These are phyloP conservation scores for Trametes cinnabarina DNA, from an alignment of 768 basidiomycete genomes.

Conservation along the genomic window DNA sequence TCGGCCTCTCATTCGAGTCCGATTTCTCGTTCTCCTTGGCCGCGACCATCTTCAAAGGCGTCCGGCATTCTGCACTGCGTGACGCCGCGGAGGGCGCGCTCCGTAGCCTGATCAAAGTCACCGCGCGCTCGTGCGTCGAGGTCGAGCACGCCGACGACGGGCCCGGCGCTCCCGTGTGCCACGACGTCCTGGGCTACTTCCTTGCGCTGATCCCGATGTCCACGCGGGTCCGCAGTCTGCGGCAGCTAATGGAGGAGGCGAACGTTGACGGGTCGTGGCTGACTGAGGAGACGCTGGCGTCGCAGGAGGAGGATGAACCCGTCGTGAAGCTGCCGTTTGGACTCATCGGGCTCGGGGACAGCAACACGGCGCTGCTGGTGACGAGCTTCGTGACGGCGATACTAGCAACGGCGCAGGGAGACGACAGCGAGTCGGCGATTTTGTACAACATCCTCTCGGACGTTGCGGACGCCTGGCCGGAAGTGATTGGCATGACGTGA, in stretches of 20 bases:
- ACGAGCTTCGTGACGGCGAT: slow-evolving; percentile 77
- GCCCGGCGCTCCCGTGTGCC: slow-evolving; percentile 43
- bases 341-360: slow-evolving; percentile 61
- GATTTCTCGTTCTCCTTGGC: slow-evolving; percentile 83
- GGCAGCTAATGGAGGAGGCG: slow-evolving; percentile 61
- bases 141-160: slow-evolving; percentile 35
- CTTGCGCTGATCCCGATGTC: slow-evolving; percentile 73
- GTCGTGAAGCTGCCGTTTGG: slow-evolving; percentile 55
- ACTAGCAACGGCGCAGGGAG: slow-evolving; percentile 70
- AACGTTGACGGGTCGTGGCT: slow-evolving; percentile 49
- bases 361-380: slow-evolving; percentile 64
- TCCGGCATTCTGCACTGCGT: slow-evolving; percentile 64
- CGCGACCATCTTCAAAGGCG: slow-evolving; percentile 81
- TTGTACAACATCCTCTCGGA: slow-evolving; percentile 76
- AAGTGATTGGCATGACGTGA: slow-evolving; percentile 69
- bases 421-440: slow-evolving; percentile 80
- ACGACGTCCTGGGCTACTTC: slow-evolving; percentile 74
- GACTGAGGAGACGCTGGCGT: slow-evolving; percentile 44
- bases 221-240: slow-evolving; percentile 53
- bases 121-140: slow-evolving; percentile 37
- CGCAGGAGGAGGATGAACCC: slow-evolving; percentile 33
- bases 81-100: slow-evolving; percentile 61
- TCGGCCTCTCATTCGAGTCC: slow-evolving; percentile 73
- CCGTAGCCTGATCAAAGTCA: slow-evolving; percentile 60
- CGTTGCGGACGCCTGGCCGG: slow-evolving; percentile 64